Evolutionary conservation across 768 basidiomycete species (phyloP).

Genomic region (Pulveroboletus sp.): DNA sequence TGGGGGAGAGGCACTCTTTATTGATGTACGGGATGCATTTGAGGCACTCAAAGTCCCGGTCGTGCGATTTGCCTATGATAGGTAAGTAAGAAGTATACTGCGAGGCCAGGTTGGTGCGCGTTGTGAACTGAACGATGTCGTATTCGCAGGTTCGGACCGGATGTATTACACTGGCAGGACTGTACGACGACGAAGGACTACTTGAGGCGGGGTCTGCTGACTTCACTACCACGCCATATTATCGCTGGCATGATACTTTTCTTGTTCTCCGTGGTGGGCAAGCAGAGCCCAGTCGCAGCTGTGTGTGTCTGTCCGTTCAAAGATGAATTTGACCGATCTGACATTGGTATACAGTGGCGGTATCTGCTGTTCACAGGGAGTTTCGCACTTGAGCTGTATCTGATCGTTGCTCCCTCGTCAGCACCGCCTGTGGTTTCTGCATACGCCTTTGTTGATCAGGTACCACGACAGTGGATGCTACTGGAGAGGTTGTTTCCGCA

Average conservation of each 20-base stretch:
- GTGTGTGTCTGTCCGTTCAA: slow-evolving; percentile 40
- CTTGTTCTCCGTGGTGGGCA: slow-evolving; percentile 59
- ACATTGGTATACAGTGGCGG: slow-evolving; percentile 57
- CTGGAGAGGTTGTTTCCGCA: slow-evolving; percentile 50
- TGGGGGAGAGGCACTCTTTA: slow-evolving; percentile 59
- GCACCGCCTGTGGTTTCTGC: slow-evolving; percentile 4
- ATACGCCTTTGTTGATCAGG: slow-evolving; percentile 23
- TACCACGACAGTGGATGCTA: slow-evolving; percentile 21
- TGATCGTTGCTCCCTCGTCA: slow-evolving; percentile 51
- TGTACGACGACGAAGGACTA: slow-evolving; percentile 70
- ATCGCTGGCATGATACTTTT: slow-evolving; percentile 53
- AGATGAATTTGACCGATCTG: slow-evolving; percentile 11
- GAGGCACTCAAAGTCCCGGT: slow-evolving; percentile 76
- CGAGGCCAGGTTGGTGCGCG: not conserved
- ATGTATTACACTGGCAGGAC: slow-evolving; percentile 60
- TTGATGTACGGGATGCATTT: slow-evolving; percentile 65
- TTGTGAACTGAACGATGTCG: not conserved
- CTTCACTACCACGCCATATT: slow-evolving; percentile 63
- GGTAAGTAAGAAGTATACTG: slow-evolving; percentile 48
- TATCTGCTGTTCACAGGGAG: slow-evolving; percentile 64
- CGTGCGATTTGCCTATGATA: slow-evolving; percentile 80
- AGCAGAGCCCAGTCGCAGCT: slow-evolving; percentile 55
- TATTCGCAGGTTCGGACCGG: slow-evolving; percentile 65
- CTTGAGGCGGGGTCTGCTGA: slow-evolving; percentile 58
- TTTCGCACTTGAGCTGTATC: slow-evolving; percentile 57